phyloP scores from a whole-genome alignment of 768 basidiomycete genomes.

The Trametes villosa region DNA sequence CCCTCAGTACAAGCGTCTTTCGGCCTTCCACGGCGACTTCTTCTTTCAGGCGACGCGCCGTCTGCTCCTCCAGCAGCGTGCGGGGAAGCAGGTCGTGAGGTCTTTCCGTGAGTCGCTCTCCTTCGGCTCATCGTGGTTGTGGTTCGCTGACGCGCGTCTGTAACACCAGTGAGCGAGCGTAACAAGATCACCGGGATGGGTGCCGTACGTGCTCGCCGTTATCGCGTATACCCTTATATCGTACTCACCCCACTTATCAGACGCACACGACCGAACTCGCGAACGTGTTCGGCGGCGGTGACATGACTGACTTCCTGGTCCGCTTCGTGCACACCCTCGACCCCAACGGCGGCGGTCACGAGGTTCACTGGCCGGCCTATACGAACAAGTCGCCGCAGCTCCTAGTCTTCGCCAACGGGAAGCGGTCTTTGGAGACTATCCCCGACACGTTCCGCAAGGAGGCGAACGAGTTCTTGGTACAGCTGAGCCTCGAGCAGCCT shows the following conservation, averaged over 20 bases:
- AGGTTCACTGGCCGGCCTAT: conserved; percentile 51
- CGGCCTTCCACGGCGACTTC: conserved; percentile 54
- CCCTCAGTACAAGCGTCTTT: conserved; percentile 56
- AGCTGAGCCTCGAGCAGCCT: conserved; percentile 9
- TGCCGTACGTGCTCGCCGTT: background rate
- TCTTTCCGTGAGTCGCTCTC: conserved; percentile 40
- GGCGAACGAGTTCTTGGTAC: conserved; percentile 34
- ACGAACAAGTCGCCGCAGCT: conserved; percentile 40
- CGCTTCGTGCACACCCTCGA: conserved; percentile 45
- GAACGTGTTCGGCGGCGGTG: conserved; percentile 46
- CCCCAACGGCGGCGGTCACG: conserved; percentile 43
- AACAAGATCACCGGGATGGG: conserved; percentile 4
- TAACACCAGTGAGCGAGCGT: background rate
- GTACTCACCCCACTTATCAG: conserved; percentile 28
- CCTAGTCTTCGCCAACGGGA: conserved; percentile 44
- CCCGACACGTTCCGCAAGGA: conserved; percentile 49
- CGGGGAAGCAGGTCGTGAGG: conserved; percentile 47
- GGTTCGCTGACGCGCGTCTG: background rate
- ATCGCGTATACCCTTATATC: background rate
- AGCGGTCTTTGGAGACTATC: conserved; percentile 38
- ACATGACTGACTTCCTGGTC: conserved; percentile 51
- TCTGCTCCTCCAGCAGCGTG: conserved; percentile 46
- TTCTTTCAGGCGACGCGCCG: conserved; percentile 54
- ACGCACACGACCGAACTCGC: conserved; percentile 48
- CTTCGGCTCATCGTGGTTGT: background rate